Percentiles rank a stretch among this genome's conserved stretches.
Evolutionary conservation across 1,284 basidiomycete genomes (phyloP).

Genomic region (Boletus sp.): DNA sequence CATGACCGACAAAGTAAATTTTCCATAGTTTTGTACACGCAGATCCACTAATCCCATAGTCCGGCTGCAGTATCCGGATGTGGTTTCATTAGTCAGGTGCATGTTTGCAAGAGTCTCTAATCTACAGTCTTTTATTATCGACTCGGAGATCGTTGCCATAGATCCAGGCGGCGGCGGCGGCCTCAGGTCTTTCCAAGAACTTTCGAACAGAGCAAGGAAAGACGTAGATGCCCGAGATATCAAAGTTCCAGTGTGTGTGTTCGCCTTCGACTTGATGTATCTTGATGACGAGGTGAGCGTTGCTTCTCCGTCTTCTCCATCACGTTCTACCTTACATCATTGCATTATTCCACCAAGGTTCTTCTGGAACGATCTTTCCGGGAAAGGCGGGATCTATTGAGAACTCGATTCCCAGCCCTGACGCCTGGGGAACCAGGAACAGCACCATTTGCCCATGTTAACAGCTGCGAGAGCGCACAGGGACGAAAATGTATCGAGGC

Average conservation of each 20-base stretch:
- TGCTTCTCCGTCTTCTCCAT: neutral
- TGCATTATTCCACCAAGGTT: conserved; percentile 41
- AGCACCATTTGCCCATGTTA: conserved; percentile 76
- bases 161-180: conserved; percentile 63
- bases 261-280: conserved; percentile 89
- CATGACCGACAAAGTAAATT: conserved; percentile 78
- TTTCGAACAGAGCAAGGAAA: conserved; percentile 83
- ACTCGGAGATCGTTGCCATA: conserved; percentile 79
- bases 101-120: conserved; percentile 44
- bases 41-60: conserved; percentile 17
- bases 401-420: conserved; percentile 54
- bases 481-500: conserved; percentile 63
- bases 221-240: conserved; percentile 80
- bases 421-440: conserved; percentile 42
- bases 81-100: conserved; percentile 54
- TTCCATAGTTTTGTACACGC: conserved; percentile 8
- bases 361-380: conserved; percentile 73
- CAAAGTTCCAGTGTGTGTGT: conserved; percentile 80
- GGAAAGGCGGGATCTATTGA: conserved; percentile 64
- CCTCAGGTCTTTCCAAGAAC: conserved; percentile 79
- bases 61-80: conserved; percentile 77
- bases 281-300: conserved; percentile 68
- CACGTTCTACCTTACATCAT: neutral
- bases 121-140: conserved; percentile 77
- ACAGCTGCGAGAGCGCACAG: conserved; percentile 68